phyloP scores from a whole-genome alignment of 495 filamentous ascomycete species.

The Penicillium soppii region DNA sequence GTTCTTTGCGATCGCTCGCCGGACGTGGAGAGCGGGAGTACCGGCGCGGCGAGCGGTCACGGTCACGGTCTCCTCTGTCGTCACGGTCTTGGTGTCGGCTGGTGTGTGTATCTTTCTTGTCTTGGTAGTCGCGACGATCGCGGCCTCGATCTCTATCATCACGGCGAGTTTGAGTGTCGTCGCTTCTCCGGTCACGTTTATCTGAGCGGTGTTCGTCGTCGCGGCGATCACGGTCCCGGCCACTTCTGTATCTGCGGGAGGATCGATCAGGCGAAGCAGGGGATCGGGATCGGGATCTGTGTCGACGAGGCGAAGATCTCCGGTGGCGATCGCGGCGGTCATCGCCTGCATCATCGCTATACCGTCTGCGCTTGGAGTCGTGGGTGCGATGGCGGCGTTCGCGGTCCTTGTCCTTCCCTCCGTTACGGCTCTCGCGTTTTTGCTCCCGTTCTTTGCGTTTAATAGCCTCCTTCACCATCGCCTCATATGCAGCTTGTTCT shows the following conservation, averaged over 20 bases:
- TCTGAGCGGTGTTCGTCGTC: constrained; percentile 19
- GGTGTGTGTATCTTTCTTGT: constrained; percentile 18
- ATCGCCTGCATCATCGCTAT: constrained; percentile 30
- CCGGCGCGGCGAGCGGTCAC: constrained; percentile 8
- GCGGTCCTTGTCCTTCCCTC: constrained; percentile 18
- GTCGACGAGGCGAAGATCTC: constrained; percentile 27
- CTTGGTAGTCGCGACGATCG: constrained; percentile 16
- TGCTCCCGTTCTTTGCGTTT: constrained; percentile 68
- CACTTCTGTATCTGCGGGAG: constrained; percentile 28
- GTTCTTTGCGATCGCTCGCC: constrained; percentile 11
- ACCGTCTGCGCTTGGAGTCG: constrained; percentile 27
- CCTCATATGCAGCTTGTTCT: constrained; percentile 88
- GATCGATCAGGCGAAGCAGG: constrained; percentile 27
- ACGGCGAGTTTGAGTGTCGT: too few species aligned
- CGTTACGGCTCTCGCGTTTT: constrained; percentile 41
- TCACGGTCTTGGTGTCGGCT: constrained; percentile 28
- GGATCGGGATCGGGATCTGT: constrained; percentile 40
- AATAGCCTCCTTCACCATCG: constrained; percentile 80
- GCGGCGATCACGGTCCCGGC: constrained; percentile 23
- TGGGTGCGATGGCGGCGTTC: constrained; percentile 21
- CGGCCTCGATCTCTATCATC: constrained; percentile 23
- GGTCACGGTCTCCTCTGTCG: constrained; percentile 26
- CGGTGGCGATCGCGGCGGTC: constrained; percentile 26
- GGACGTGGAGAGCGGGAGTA: constrained; percentile 12
- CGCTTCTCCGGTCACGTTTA: constrained; percentile 21